phyloP scores from a whole-genome alignment of 176 grass and related monocot species.

The Eremochloa ophiuroides region DNA sequence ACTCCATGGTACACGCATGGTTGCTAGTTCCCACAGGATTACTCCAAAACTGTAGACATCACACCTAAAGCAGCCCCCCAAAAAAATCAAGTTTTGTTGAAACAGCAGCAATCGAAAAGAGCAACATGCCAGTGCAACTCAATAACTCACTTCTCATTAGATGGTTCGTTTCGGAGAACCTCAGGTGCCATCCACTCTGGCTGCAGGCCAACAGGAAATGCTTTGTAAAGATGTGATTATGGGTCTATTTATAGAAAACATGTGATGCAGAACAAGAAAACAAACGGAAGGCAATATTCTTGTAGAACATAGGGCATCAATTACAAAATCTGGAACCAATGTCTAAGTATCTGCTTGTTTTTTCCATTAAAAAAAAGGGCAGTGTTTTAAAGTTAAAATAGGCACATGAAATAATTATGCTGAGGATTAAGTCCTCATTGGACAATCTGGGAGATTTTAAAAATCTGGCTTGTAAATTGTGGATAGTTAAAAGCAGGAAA shows the following conservation, averaged over 20 bases:
- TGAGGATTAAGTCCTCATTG: not conserved
- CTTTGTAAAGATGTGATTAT: not conserved
- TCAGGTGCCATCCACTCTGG: slow-evolving; percentile 99
- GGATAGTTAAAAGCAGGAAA: not conserved
- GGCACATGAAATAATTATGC: not conserved
- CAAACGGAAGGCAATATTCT: not conserved
- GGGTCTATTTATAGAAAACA: not conserved
- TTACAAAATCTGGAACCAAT: not conserved
- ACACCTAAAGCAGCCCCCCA: slow-evolving; percentile 67
- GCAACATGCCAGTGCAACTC: slow-evolving; percentile 7
- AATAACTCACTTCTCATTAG: slow-evolving; percentile 83
- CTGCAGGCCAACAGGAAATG: slow-evolving; percentile 51
- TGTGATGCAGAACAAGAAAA: slow-evolving; percentile 17
- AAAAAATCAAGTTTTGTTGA: slow-evolving; percentile 2
- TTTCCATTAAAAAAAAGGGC: slow-evolving; percentile 7
- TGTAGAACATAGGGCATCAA: not conserved
- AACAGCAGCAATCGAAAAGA: not conserved
- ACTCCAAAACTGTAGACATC: slow-evolving; percentile 98
- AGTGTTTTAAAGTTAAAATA: slow-evolving; percentile 1
- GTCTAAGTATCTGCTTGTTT: not conserved
- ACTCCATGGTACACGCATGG: slow-evolving; percentile 84
- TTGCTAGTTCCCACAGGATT: slow-evolving; percentile 97
- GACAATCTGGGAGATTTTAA: not conserved
- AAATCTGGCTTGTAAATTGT: not conserved
- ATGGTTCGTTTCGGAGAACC: slow-evolving; percentile 89